Evolutionary conservation across 805 yeast species (phyloP).

Genomic region (Maudiozyma barnettii): DNA sequence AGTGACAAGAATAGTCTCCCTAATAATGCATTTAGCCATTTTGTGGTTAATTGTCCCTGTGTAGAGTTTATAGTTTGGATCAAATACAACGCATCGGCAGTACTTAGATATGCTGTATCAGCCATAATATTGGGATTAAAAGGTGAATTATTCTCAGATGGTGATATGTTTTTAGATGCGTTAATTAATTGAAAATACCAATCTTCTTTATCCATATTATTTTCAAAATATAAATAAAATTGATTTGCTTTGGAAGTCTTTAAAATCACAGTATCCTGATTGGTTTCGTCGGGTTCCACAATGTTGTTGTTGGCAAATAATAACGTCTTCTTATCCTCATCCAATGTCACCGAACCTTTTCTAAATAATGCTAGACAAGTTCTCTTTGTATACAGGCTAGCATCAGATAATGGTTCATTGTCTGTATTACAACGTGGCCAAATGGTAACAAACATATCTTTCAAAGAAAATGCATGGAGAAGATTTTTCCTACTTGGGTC

Average conservation of each 20-base stretch:
- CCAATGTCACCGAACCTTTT: slow-evolving; percentile 24
- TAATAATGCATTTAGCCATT: slow-evolving; percentile 83
- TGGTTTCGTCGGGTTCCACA: background rate
- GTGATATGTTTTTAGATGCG: slow-evolving; percentile 45
- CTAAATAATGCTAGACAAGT: slow-evolving; percentile 68
- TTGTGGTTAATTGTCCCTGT: slow-evolving; percentile 71
- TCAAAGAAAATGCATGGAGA: slow-evolving; percentile 70
- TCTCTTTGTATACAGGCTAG: slow-evolving; percentile 68
- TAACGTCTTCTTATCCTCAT: background rate
- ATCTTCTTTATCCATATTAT: slow-evolving; percentile 80
- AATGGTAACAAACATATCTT: slow-evolving; percentile 58
- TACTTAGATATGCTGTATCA: slow-evolving; percentile 58
- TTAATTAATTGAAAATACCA: slow-evolving; percentile 82
- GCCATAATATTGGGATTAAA: slow-evolving; percentile 61
- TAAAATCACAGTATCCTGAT: background rate
- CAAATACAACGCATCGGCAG: slow-evolving; percentile 60
- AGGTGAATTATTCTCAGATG: slow-evolving; percentile 21
- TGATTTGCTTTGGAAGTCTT: slow-evolving; percentile 15
- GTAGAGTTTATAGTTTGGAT: slow-evolving; percentile 73
- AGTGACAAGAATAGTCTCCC: slow-evolving; percentile 76
- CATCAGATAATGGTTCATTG: slow-evolving; percentile 38
- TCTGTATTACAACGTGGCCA: slow-evolving; percentile 68
- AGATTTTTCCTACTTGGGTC: slow-evolving; percentile 37
- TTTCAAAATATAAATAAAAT: slow-evolving; percentile 64
- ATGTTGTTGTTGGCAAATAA: slow-evolving; percentile 1